Evolutionary conservation across 768 basidiomycete genomes (phyloP), one percentile per base, ranked within the genome.

Genomic region (Mycena alexandri): DNA sequence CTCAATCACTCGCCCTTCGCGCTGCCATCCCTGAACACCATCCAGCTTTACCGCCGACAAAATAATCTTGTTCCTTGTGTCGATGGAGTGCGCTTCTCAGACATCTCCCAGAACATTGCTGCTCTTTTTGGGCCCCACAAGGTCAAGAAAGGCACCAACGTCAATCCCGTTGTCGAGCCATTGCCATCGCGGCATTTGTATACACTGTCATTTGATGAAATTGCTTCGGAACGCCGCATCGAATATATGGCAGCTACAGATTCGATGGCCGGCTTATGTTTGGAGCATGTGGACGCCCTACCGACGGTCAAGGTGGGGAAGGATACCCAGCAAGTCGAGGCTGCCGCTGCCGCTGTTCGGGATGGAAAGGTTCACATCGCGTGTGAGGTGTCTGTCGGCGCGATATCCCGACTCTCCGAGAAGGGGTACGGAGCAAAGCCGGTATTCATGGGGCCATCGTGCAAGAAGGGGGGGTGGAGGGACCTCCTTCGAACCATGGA

Each of bases 1-100:
- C n/a, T n/a, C n/a, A n/a, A 72, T n/a, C 74, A 80, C 3, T 72
- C 73, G 1, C 57, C 38, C 1, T 72, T 74, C 55, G 63, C 70
- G 2, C 66, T 77, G n/a, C 79, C 76, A 0, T 71, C 67, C 2
- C 53, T 67, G 5, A 55, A 52, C 12, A 74, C 75, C 2, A 46
- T 79, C 44, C 19, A 53, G 12, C 33, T 50, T 0, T 11, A 24
- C 19, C 56, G 59, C 7, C 63, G 59, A 17, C 70, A 68, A 43
- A 63, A 67, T 19, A 65, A 65, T 1, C 62, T 70, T 25, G 60
- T 63, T 42, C 52, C 74, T 4, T 59, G 36, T n/a, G 68, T 76
- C 42, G 43, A 62, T 78, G n/a, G n/a, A n/a, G n/a, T n/a, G n/a
- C n/a, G n/a, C n/a, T n/a, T n/a, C n/a, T n/a, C n/a, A n/a, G n/a